Evolutionary conservation across 2,329 filamentous ascomycete genomes (phyloP).

Genomic region (Ceratocystis cubensis): DNA sequence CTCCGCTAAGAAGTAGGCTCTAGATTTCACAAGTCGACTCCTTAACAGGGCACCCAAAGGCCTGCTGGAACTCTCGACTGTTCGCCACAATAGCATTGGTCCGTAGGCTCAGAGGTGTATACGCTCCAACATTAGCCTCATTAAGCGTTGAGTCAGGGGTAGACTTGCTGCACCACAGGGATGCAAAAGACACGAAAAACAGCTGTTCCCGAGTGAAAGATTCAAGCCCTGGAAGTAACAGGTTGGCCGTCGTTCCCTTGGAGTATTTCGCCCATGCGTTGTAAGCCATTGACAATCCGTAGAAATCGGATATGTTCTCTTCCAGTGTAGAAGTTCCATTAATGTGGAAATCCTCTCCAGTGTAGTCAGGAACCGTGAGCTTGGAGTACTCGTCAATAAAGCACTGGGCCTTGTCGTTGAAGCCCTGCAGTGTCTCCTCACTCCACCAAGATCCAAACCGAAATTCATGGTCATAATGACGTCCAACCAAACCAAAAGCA

Average conservation of each 20-base stretch:
- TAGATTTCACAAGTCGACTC: constrained; percentile 8
- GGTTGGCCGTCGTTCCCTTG: constrained; percentile 34
- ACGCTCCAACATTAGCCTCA: neutral
- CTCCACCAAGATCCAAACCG: constrained; percentile 58
- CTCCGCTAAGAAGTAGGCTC: too few species aligned
- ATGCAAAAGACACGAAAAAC: constrained; percentile 54
- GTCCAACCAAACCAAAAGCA: constrained; percentile 54
- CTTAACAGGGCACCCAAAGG: neutral
- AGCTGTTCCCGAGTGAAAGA: constrained; percentile 54
- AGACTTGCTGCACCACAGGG: constrained; percentile 55
- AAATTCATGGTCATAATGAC: constrained; percentile 51
- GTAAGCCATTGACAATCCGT: constrained; percentile 50
- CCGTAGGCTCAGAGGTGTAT: neutral
- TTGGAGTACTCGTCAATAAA: constrained; percentile 55
- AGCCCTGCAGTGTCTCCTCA: constrained; percentile 43
- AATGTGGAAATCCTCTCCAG: constrained; percentile 32
- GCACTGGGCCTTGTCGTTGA: constrained; percentile 48
- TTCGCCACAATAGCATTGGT: neutral
- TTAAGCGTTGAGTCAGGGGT: neutral
- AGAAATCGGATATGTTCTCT: constrained; percentile 62
- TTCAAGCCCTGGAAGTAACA: constrained; percentile 47
- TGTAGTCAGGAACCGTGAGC: constrained; percentile 28
- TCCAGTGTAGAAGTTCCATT: constrained; percentile 52
- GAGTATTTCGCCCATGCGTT: constrained; percentile 52
- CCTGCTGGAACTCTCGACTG: neutral